Conservation (phyloP, 2,329 filamentous ascomycete species). For the Orbilia oligospora region DNA sequence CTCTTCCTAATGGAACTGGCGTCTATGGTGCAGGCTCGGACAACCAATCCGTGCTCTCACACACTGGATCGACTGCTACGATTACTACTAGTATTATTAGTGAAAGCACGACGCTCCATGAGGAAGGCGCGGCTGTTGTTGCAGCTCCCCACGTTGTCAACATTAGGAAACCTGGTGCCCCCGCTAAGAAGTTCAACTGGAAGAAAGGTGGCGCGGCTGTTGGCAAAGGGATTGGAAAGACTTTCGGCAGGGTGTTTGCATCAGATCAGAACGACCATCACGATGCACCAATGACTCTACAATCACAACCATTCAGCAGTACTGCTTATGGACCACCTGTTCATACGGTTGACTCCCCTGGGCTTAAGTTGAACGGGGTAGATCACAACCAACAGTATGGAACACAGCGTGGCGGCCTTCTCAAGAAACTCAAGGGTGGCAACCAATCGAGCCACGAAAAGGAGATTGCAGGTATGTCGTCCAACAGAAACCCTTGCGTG, state of each 20-base stretch:
- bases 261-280: slow-evolving; percentile 79
- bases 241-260: slow-evolving; percentile 90
- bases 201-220: slow-evolving; percentile 96
- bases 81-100: slow-evolving; percentile 62
- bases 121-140: slow-evolving; percentile 77
- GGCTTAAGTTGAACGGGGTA: slow-evolving; percentile 61
- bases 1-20: slow-evolving; percentile 70
- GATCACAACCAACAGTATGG: slow-evolving; percentile 55
- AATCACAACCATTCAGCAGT: slow-evolving; percentile 56
- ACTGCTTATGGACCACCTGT: slow-evolving; percentile 56
- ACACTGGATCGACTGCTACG: slow-evolving; percentile 63
- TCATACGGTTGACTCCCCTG: slow-evolving; percentile 64
- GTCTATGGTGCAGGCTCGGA: slow-evolving; percentile 65
- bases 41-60: slow-evolving; percentile 64
- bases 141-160: slow-evolving; percentile 93
- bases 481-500: slow-evolving; percentile 9
- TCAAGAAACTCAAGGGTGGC: slow-evolving; percentile 49
- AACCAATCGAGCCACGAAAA: slow-evolving; percentile 44
- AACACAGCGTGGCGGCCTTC: slow-evolving; percentile 53
- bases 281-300: slow-evolving; percentile 69
- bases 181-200: slow-evolving; percentile 96
- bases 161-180: slow-evolving; percentile 85
- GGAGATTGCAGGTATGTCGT: slow-evolving; percentile 38
- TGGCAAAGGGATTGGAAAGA: slow-evolving; percentile 93
- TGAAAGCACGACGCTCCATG: slow-evolving; percentile 69